Base-by-base conservation (phyloP, 805 yeast species). In the Suhomyces faveliae region DNA sequence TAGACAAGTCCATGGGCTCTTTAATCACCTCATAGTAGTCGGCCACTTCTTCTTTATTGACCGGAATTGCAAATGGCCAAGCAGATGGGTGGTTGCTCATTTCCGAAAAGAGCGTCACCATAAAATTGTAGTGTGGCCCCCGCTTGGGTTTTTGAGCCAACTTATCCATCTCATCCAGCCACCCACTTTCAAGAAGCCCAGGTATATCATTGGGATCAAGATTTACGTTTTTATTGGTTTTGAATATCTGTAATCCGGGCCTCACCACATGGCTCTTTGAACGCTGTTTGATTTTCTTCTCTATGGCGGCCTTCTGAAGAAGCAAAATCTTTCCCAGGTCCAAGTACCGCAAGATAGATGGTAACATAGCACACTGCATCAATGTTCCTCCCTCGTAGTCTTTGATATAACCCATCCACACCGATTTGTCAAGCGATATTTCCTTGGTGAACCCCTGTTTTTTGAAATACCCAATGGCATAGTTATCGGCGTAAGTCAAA, bases 341-440 rank as follows among this genome's bases (percentile, higher is more conserved):
- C 44, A 94, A 72, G 66, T 94, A 94, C 55, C 98, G 79, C 43
- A 73, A 55, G 48, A 89, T 83, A 43, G 81, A 75, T 0, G 97
- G 97, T 45, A 94, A 73, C 95, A 92, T 91, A 0, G 92, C 71
- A 63, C 99, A 94, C 70, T 94, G 98, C 97, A 94, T 92, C 51
- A 94, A 72, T 0, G 99, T 94, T 58, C 98, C 99, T 21, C 99
- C 99, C 70, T 94, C 99, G 68, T 94, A 94, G 72, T 94, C 99
- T 67, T 94, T 94, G 62, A 94, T 94, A 67, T 94, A 94, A 2
- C 99, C 99, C 94, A 89, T 89, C 99, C 99, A 94, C 27, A 84
- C 77, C 43, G 81, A 80, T 54, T 84, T 86, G 30, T 92, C 94
- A 48, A 94, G 76, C 6, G 96, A 79, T 33, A 94, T 87, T 51